A percentile compares a stretch with the other conserved stretches of the same genome.
Evolutionary conservation across 345 rosid genomes (phyloP).

Genomic region (Turritis glabra): DNA sequence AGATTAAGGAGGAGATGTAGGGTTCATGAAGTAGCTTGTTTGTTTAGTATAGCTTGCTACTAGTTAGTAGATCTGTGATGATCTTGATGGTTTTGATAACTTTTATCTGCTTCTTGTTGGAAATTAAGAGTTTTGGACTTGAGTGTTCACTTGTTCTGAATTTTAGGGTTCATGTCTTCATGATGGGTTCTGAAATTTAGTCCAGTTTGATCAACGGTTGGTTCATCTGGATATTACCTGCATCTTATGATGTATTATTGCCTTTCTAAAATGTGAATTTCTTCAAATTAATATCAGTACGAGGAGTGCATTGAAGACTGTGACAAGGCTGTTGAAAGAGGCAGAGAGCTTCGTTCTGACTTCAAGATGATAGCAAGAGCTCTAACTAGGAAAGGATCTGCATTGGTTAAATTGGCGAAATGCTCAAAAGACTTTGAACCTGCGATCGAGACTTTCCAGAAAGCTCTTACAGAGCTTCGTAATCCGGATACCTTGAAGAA

Average conservation of each 20-base stretch:
- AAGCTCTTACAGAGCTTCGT: slow-evolving; percentile 98
- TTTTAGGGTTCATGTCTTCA: neutral
- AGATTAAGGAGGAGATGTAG: neutral
- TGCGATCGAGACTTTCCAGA: slow-evolving; percentile 92
- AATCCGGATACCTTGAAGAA: slow-evolving; percentile 95
- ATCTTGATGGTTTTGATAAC: neutral
- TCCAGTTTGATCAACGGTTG: neutral
- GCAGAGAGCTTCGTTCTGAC: slow-evolving; percentile 95
- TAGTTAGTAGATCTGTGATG: neutral
- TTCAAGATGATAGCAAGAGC: slow-evolving; percentile 95
- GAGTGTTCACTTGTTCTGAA: neutral
- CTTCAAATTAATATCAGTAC: slow-evolving; percentile 40
- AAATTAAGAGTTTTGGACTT: neutral
- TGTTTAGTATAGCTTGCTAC: neutral
- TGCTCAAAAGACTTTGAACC: slow-evolving; percentile 72
- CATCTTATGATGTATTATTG: neutral
- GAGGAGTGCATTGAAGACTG: slow-evolving; percentile 88
- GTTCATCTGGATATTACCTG: neutral
- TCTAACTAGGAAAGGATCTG: slow-evolving; percentile 91
- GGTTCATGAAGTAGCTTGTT: neutral
- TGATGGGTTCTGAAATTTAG: neutral
- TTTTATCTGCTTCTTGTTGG: neutral
- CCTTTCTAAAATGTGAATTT: neutral
- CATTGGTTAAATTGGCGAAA: slow-evolving; percentile 74
- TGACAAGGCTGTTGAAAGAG: slow-evolving; percentile 97